Percentiles rank a stretch among this genome's conserved stretches.
Conservation (phyloP, 164 flowering plant genomes). For the Chloranthus sessilifolius region DNA sequence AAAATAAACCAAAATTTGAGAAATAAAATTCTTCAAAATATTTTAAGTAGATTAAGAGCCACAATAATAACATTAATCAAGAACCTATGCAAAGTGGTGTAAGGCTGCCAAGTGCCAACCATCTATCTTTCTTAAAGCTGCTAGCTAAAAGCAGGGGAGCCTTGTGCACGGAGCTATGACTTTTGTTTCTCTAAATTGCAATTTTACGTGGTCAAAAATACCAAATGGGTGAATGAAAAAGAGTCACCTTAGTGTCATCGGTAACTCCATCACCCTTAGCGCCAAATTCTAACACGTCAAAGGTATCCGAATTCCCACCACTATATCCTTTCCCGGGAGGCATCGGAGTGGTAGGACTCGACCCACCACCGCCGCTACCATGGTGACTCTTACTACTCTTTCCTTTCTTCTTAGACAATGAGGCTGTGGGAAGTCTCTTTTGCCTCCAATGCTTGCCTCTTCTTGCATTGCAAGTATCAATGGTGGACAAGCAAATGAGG, state of each 20-base stretch:
- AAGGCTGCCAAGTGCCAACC: too few relatives aligned
- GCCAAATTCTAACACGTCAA: conserved; percentile 68
- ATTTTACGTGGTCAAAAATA: too few relatives aligned
- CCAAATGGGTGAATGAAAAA: background rate
- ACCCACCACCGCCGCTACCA: conserved; percentile 20
- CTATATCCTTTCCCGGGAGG: conserved; percentile 26
- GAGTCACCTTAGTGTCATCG: conserved; percentile 84
- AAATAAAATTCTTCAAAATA: too few relatives aligned
- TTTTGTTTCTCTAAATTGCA: too few relatives aligned
- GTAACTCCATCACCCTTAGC: conserved; percentile 81
- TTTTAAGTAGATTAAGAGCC: too few relatives aligned
- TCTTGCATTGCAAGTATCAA: conserved; percentile 68
- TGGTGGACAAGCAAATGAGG: conserved; percentile 45
- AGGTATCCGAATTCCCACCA: conserved; percentile 21
- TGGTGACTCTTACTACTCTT: conserved; percentile 27
- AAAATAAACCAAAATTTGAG: too few relatives aligned
- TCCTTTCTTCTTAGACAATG: conserved; percentile 64
- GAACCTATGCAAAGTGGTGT: too few relatives aligned
- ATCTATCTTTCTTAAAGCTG: too few relatives aligned
- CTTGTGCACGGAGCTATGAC: too few relatives aligned
- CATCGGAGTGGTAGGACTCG: conserved; percentile 10
- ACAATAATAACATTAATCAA: too few relatives aligned
- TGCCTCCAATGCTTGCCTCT: conserved; percentile 79
- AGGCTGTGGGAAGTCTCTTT: conserved; percentile 29
- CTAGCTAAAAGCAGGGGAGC: too few relatives aligned